Evolutionary conservation across 2,329 filamentous ascomycete genomes (phyloP).

Genomic region (Akanthomyces lecanii): DNA sequence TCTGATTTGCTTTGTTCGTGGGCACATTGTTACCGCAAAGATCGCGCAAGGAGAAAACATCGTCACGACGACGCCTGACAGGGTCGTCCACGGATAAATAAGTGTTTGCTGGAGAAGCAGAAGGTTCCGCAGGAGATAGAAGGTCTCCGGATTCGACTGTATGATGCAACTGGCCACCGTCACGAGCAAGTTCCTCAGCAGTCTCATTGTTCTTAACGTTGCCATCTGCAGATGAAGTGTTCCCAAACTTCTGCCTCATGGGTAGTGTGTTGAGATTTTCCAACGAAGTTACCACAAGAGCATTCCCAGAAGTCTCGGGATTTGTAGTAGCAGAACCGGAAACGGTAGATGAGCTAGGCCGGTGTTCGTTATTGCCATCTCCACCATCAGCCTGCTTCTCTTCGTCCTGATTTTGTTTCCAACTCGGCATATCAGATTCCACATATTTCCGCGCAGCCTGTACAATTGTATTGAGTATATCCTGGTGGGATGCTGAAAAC

Average conservation of each 20-base stretch:
- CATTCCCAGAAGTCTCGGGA: neutral
- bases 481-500: slow-evolving; percentile 37
- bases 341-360: neutral
- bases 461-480: slow-evolving; percentile 47
- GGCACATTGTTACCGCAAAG: neutral
- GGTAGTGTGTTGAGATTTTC: neutral
- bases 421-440: slow-evolving; percentile 28
- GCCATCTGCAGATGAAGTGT: neutral
- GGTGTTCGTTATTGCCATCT: neutral
- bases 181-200: neutral
- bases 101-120: neutral
- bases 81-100: neutral
- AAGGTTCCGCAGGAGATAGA: neutral
- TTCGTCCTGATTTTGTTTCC: slow-evolving; percentile 7
- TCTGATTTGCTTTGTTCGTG: slow-evolving; percentile 20
- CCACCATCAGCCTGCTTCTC: slow-evolving; percentile 10
- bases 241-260: neutral
- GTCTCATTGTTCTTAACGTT: neutral
- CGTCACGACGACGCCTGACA: neutral
- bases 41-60: neutral
- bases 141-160: neutral
- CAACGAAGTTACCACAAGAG: too few relatives aligned
- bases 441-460: slow-evolving; percentile 50
- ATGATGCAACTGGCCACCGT: neutral
- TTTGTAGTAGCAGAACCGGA: neutral